Percentiles rank a stretch among this genome's conserved stretches.
These are phyloP conservation scores for Nakazawaea molendinolei DNA, from an alignment of 805 yeast genomes.

Conservation along the genomic window DNA sequence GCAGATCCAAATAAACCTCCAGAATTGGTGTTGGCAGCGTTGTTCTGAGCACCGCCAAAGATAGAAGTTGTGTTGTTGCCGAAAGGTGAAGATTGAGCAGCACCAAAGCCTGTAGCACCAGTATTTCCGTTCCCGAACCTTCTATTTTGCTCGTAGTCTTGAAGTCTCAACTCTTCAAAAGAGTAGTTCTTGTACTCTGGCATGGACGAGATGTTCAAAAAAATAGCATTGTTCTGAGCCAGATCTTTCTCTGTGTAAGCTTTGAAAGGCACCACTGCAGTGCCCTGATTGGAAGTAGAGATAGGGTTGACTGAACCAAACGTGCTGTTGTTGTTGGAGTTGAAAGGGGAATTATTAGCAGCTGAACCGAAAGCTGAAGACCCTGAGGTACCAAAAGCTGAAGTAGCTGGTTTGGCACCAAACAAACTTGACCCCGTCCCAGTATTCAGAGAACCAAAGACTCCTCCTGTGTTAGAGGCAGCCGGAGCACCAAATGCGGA, in stretches of 20 bases:
- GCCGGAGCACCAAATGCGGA: constrained; percentile 11
- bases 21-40: constrained; percentile 20
- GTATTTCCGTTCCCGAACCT: constrained; percentile 45
- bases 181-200: constrained; percentile 82
- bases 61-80: constrained; percentile 23
- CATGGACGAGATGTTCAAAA: constrained; percentile 78
- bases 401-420: constrained; percentile 14
- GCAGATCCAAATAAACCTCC: constrained; percentile 18
- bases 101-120: constrained; percentile 27
- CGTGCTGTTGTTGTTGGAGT: constrained; percentile 19
- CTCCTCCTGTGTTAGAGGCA: constrained; percentile 9
- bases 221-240: constrained; percentile 49
- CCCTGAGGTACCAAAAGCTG: constrained; percentile 10
- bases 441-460: constrained; percentile 21
- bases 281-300: constrained; percentile 49
- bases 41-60: constrained; percentile 19
- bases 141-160: constrained; percentile 77
- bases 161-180: constrained; percentile 81
- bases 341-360: constrained; percentile 12
- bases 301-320: constrained; percentile 24
- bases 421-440: constrained; percentile 19
- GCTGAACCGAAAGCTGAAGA: constrained; percentile 11
- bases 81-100: constrained; percentile 22
- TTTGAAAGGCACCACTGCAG: constrained; percentile 64
- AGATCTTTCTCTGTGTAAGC: constrained; percentile 68